phyloP scores from a whole-genome alignment of 2,329 filamentous ascomycete genomes.

The Rhynchosporium secalis region DNA sequence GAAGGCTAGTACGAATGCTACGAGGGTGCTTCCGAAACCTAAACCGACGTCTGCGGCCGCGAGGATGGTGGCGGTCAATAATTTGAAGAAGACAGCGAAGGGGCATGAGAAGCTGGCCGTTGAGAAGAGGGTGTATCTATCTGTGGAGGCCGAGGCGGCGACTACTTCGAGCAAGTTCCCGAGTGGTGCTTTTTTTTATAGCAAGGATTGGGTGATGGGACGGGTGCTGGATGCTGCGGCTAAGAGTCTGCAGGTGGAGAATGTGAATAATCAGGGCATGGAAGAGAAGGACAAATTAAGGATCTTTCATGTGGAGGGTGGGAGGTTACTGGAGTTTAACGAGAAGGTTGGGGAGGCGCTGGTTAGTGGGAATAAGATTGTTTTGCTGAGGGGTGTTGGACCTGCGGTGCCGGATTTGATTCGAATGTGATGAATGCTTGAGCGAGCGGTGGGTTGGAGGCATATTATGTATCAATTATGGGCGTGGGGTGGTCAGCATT shows the following conservation, averaged over 20 bases:
- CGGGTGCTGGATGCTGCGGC: conserved; percentile 78
- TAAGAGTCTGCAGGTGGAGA: conserved; percentile 73
- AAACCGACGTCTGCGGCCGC: conserved; percentile 64
- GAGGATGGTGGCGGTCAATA: conserved; percentile 68
- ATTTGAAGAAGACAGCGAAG: conserved; percentile 83
- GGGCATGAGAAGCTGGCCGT: conserved; percentile 78
- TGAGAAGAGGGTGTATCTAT: conserved; percentile 87
- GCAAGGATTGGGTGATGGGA: conserved; percentile 85
- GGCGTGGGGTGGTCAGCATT: conserved; percentile 8
- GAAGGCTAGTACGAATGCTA: conserved; percentile 37
- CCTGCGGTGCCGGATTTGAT: conserved; percentile 72
- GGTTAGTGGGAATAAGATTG: conserved; percentile 84
- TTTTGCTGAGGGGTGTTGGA: conserved; percentile 82
- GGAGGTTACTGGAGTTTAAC: conserved; percentile 79
- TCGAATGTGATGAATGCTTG: conserved; percentile 41
- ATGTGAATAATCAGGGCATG: conserved; percentile 76
- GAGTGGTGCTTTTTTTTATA: conserved; percentile 78
- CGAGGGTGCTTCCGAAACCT: conserved; percentile 58
- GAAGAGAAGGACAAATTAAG: conserved; percentile 78
- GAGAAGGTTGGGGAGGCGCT: conserved; percentile 78
- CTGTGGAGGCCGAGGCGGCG: conserved; percentile 86
- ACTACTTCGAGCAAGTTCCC: conserved; percentile 83
- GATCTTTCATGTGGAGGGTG: conserved; percentile 91
- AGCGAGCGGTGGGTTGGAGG: neutral
- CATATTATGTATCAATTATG: conserved; percentile 1